Percentiles rank a stretch among this genome's conserved stretches.
These are phyloP conservation scores for Myriosclerotinia curreyana DNA, from an alignment of 2,329 filamentous ascomycete species.

Conservation along the genomic window DNA sequence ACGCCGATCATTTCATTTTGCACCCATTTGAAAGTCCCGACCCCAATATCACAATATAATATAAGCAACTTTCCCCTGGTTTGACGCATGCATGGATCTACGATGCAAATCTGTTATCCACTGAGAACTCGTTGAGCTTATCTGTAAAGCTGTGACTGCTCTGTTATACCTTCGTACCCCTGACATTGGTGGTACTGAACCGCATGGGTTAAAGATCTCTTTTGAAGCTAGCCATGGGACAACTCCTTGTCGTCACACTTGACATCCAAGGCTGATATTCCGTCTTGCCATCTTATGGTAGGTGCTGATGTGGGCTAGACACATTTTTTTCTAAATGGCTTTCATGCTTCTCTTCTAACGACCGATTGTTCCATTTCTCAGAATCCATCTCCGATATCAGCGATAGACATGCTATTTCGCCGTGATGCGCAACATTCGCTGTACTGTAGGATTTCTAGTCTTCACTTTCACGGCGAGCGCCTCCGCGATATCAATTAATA, in stretches of 20 bases:
- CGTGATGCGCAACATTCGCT: constrained; percentile 10
- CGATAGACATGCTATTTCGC: constrained; percentile 8
- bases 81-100: background rate
- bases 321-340: background rate
- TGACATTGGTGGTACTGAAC: background rate
- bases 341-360: background rate
- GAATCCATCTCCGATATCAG: background rate
- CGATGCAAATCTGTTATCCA: background rate
- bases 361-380: background rate
- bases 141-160: background rate
- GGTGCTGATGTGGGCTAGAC: background rate
- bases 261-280: background rate
- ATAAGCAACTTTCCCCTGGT: background rate
- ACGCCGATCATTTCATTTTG: background rate
- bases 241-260: background rate
- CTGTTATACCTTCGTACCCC: background rate
- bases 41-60: background rate
- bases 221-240: background rate
- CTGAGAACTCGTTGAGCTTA: background rate
- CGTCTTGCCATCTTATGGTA: background rate
- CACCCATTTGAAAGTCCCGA: background rate
- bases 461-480: constrained; percentile 8
- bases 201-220: background rate
- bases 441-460: constrained; percentile 15
- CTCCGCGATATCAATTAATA: background rate